Percentiles rank a stretch among this genome's conserved stretches.
phyloP scores from a whole-genome alignment of 2,329 filamentous ascomycete species.

The Neonectria faginata region DNA sequence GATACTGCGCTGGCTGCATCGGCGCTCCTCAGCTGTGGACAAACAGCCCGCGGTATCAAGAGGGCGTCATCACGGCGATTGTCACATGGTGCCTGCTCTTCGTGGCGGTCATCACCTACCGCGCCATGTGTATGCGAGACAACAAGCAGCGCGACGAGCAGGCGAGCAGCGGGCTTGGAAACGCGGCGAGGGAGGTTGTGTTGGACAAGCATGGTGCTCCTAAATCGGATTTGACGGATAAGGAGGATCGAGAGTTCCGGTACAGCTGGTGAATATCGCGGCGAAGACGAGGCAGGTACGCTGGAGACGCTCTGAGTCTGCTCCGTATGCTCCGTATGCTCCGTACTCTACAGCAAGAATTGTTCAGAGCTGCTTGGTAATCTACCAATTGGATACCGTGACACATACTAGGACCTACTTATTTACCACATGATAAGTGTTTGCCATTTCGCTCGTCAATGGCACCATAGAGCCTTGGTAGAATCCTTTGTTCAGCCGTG shows the following conservation, averaged over 20 bases:
- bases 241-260: constrained; percentile 23
- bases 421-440: neutral
- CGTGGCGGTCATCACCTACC: constrained; percentile 13
- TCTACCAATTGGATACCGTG: neutral
- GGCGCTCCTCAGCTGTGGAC: constrained; percentile 62
- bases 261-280: constrained; percentile 14
- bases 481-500: neutral
- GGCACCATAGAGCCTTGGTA: neutral
- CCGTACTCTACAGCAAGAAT: neutral
- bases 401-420: neutral
- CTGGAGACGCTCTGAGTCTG: neutral
- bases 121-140: constrained; percentile 12
- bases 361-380: too few species aligned
- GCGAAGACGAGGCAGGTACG: neutral
- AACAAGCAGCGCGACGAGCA: constrained; percentile 23
- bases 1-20: constrained; percentile 53
- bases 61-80: constrained; percentile 56
- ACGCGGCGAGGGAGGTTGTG: constrained; percentile 8
- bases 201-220: constrained; percentile 23
- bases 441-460: neutral
- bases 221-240: constrained; percentile 25
- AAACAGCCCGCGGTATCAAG: constrained; percentile 55
- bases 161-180: neutral
- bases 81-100: constrained; percentile 21
- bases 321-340: neutral